Evolutionary conservation across 805 yeast species (phyloP), one percentile per base, ranked within the genome.

Genomic region (Dipodascus geniculatus): DNA sequence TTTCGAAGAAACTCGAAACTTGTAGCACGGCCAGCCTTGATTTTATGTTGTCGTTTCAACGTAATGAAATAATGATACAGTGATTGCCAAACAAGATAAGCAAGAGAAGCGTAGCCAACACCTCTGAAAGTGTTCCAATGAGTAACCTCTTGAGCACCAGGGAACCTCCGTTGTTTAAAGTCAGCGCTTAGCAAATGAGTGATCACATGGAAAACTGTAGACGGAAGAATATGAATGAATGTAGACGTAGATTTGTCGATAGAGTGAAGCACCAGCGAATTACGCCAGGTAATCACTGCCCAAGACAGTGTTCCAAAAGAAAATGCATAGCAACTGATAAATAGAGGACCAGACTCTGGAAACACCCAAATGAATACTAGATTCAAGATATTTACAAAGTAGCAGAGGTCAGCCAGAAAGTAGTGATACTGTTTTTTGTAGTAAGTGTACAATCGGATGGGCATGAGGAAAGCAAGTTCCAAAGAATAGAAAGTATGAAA

Each of bases 241-340:
- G 95, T 82, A 20, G 91, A 82, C 1, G 98, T 93, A 16, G 90
- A 87, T 67, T 91, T 91, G 59, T 91, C 99, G 56, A 91, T 78
- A 11, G 91, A 83, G 65, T 91, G 99, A 50, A 91, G 73, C 6
- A 91, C 98, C 53, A 91, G 73, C 3, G 96, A 89, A 66, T 91
- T 91, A 60, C 96, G 76, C 99, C 98, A 91, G 0, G 96, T 87
- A 48, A 91, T 82, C 22, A 91, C 96, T 0, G 97, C 97, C 77
- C 87, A 90, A 3, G 96, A 79, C 54, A 91, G 70, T 0, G 97
- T 87, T 1, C 98, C 99, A 71, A 85, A 82, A 0, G 93, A 77
- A 56, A 91, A 80, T 8, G 96, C 85, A 68, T 87, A 90, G 59
- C 95, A 88, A 1, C 91, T 78, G 16, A 87, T 80, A 69, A 85